Conservation (phyloP, 148 eudicot species). For the Vaccinium corymbosum region DNA sequence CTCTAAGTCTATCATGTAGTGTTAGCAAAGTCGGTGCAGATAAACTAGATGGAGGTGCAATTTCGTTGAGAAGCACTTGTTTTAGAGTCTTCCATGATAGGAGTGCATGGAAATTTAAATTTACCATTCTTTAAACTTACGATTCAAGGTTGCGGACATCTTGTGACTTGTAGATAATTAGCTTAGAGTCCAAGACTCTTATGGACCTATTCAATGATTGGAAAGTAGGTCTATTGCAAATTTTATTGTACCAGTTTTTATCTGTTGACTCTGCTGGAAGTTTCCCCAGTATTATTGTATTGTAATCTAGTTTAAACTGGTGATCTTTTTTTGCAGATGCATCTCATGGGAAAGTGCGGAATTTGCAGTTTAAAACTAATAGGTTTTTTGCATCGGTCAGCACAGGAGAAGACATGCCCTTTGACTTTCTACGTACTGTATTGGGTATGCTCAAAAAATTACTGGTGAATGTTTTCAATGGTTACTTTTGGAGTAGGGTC, state of each 20-base stretch:
- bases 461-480: background rate
- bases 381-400: conserved; percentile 67
- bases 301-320: conserved; percentile 19
- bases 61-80: conserved; percentile 9
- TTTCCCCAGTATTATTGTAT: conserved; percentile 6
- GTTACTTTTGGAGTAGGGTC: conserved; percentile 3
- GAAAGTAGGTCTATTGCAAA: background rate
- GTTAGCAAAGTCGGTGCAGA: background rate
- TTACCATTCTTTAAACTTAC: background rate
- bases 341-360: conserved; percentile 38
- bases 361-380: conserved; percentile 31
- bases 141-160: background rate
- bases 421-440: conserved; percentile 65
- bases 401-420: conserved; percentile 64
- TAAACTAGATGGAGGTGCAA: background rate
- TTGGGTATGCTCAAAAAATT: conserved; percentile 46
- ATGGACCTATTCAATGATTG: background rate
- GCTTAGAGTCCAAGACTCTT: background rate
- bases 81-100: background rate
- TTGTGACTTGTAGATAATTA: background rate
- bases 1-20: background rate
- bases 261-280: background rate
- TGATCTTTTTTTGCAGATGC: conserved; percentile 52
- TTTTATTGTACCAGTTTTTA: background rate
- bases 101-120: background rate